Conservation (phyloP, 805 yeast species). For the Metschnikowia lachancei region DNA sequence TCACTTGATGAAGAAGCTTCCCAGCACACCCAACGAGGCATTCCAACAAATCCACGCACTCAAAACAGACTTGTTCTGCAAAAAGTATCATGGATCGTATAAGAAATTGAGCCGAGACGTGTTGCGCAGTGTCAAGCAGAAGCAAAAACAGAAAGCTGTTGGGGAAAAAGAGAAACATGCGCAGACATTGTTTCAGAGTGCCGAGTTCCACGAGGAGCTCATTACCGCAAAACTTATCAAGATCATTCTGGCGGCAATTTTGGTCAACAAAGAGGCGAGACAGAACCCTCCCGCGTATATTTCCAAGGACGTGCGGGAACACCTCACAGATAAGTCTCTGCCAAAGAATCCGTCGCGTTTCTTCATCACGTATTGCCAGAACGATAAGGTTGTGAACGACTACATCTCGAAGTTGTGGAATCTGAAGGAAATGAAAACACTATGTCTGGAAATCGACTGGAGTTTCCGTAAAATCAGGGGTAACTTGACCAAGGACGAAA, state of each 20-base stretch:
- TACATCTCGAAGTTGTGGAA: slow-evolving; percentile 50
- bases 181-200: slow-evolving; percentile 22
- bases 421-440: slow-evolving; percentile 36
- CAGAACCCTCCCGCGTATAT: slow-evolving; percentile 37
- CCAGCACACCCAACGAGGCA: slow-evolving; percentile 44
- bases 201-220: slow-evolving; percentile 24
- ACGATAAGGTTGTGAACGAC: slow-evolving; percentile 41
- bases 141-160: slow-evolving; percentile 11
- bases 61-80: slow-evolving; percentile 44
- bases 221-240: slow-evolving; percentile 35
- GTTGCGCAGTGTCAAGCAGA: slow-evolving; percentile 20
- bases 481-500: slow-evolving; percentile 39
- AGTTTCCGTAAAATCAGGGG: slow-evolving; percentile 48
- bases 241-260: slow-evolving; percentile 25
- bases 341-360: slow-evolving; percentile 47
- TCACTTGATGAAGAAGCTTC: slow-evolving; percentile 41
- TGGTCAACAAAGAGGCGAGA: slow-evolving; percentile 30
- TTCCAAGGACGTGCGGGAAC: slow-evolving; percentile 24
- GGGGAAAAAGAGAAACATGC: slow-evolving; percentile 17
- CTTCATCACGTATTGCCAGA: slow-evolving; percentile 41
- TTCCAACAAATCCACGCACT: slow-evolving; percentile 42
- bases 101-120: slow-evolving; percentile 43
- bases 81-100: slow-evolving; percentile 48
- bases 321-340: slow-evolving; percentile 28
- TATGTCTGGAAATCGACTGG: slow-evolving; percentile 42